Percentiles rank a stretch among this genome's conserved stretches.
Evolutionary conservation across 2,329 filamentous ascomycete genomes (phyloP).

Genomic region (Periglandula ipomoeae): DNA sequence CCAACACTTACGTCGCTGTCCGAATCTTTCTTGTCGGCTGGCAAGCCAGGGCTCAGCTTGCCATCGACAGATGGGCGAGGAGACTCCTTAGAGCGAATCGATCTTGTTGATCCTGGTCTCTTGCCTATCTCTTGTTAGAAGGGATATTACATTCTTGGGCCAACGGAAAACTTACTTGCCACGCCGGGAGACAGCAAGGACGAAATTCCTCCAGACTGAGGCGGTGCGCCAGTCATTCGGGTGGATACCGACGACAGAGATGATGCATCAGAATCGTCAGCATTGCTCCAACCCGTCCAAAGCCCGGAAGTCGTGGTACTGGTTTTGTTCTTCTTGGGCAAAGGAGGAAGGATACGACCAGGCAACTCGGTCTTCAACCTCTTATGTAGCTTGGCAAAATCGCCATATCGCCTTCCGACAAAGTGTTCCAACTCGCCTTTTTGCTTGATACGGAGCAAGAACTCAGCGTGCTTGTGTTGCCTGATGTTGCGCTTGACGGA

Average conservation of each 20-base stretch:
- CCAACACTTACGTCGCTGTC: constrained; percentile 16
- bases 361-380: constrained; percentile 75
- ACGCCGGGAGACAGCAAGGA: constrained; percentile 21
- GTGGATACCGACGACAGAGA: constrained; percentile 78
- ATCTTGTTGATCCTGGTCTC: constrained; percentile 19
- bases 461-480: constrained; percentile 90
- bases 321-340: constrained; percentile 88
- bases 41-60: constrained; percentile 16
- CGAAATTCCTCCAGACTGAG: constrained; percentile 12
- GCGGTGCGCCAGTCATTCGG: constrained; percentile 36
- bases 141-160: background rate
- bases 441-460: constrained; percentile 76
- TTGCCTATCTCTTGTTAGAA: background rate
- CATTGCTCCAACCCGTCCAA: constrained; percentile 40
- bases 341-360: constrained; percentile 75
- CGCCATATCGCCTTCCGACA: constrained; percentile 77
- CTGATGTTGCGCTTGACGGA: constrained; percentile 78
- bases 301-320: constrained; percentile 56
- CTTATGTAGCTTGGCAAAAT: constrained; percentile 75
- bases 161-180: background rate
- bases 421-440: constrained; percentile 68
- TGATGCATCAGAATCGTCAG: constrained; percentile 63
- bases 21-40: constrained; percentile 11
- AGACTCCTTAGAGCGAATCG: constrained; percentile 20
- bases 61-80: constrained; percentile 24